A percentile compares a stretch with the other conserved stretches of the same genome.
These are phyloP conservation scores for Penicillium olsonii DNA, from an alignment of 2,329 filamentous ascomycete species.

Conservation along the genomic window DNA sequence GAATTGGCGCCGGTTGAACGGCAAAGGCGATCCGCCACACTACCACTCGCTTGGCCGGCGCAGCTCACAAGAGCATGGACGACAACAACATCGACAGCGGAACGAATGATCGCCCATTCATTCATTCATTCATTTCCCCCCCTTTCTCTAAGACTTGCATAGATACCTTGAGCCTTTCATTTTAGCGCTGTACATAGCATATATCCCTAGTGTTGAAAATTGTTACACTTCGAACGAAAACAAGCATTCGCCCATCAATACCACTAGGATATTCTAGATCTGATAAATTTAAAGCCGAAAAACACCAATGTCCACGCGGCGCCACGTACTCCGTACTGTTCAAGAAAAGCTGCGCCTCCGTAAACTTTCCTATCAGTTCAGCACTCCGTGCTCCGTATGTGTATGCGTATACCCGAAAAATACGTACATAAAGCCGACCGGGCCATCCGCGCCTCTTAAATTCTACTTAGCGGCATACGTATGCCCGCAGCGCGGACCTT, in stretches of 20 bases:
- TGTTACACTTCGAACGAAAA: not conserved
- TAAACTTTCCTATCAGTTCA: constrained; percentile 1
- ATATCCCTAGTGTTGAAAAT: not conserved
- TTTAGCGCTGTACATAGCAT: not conserved
- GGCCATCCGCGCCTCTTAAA: not conserved
- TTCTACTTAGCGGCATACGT: constrained; percentile 1
- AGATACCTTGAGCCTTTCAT: not conserved
- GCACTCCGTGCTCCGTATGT: too few relatives aligned
- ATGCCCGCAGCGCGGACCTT: not conserved
- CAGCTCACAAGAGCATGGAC: constrained; percentile 3
- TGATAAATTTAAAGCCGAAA: not conserved
- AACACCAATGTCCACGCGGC: not conserved
- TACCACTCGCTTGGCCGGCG: constrained; percentile 33
- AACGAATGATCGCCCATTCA: constrained; percentile 9
- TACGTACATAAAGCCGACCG: constrained; percentile 11
- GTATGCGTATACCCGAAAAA: constrained; percentile 15
- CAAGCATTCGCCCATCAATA: not conserved
- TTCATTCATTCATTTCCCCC: constrained; percentile 5
- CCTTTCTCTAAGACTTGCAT: constrained; percentile 6
- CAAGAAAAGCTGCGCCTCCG: too few relatives aligned
- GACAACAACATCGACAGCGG: constrained; percentile 11
- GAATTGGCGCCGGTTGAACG: constrained; percentile 33
- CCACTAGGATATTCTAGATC: not conserved
- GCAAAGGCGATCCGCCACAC: constrained; percentile 12
- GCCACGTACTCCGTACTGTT: not conserved